Base-by-base conservation (phyloP, 2,329 filamentous ascomycete species). In the Cordyceps fumosorosea region DNA sequence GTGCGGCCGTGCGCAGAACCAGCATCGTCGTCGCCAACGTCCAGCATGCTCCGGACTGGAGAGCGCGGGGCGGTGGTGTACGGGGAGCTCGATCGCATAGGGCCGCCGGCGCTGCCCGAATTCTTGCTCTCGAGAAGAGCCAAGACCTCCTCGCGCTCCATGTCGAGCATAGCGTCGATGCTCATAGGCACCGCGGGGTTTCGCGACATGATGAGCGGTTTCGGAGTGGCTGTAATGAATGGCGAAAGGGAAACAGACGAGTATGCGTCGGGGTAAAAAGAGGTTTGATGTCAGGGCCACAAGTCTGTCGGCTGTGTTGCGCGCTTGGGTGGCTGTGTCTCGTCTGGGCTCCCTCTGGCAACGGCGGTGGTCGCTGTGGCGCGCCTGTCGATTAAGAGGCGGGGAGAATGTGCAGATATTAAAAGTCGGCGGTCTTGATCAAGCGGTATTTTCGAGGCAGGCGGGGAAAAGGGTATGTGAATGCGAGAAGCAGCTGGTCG, bases 71-170 rank as follows among this genome's bases (percentile, higher is more conserved):
- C 83, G 62, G 76, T 81, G 32, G 76, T 73, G 74, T 81, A 81
- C 64, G 84, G 81, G 65, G 87, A 83, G 22, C 79, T 75, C 48
- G 81, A 80, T 66, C 81, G 77, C 68, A 69, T 71, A 24, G 78
- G 74, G 5, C 70, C 69, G 8, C 74, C 67, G 16, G 76, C 70
- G 24, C 72, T 71, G 12, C 73, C 70, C 2, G 66, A 62, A 58
- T 68, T 69, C 56, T 76, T 77, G 51, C 81, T 81, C 72, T 89
- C 86, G 48, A 91, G 78, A 64, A 91, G 77, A 54, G 85, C 86
- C 66, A 91, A 78, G 45, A 92, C 86, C 75, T 91, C 89, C 65
- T 81, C 80, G 65, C 89, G 84, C 79, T 93, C 90, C 78, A 91
- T 87, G 71, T 92, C 89, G 65, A 92, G 80, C 66, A 87, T 84